Evolutionary conservation across 2,329 filamentous ascomycete genomes (phyloP), one percentile per base, ranked within the genome.

Genomic region (Penicillium occitanis): DNA sequence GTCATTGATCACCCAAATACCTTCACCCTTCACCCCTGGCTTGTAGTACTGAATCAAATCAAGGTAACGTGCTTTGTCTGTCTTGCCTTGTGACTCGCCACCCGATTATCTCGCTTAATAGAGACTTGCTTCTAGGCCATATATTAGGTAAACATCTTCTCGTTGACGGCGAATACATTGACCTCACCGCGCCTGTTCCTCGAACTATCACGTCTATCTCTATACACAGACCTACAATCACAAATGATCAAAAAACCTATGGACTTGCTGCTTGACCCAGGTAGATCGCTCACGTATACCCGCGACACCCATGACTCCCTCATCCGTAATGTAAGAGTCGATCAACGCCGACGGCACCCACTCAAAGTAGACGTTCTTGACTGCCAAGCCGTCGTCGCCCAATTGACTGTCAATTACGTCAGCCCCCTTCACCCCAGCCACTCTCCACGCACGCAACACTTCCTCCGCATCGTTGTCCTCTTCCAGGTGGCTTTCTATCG

Each of bases 281-380:
- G 70, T 67, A 0, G 84, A 84, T 63, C 77, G 76, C 33, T 72
- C 67, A 4, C 68, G 70, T 25, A 87, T 81, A n/a, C 80, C 77
- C 22, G 76, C 68, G 7, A 72, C 67, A 2, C 70, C 75, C 75
- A 76, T 80, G 33, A 81, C 70, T 0, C 86, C 86, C 5, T 83
- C 75, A 63, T 89, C 86, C 2, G 83, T 86, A 37, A 87, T 74
- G 70, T 87, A 88, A 0, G 75, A 74, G 70, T 88, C 81, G 5
- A 89, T 77, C 50, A 87, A 71, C 8, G 71, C 66, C 0, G 81
- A 72, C 1, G 84, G 80, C 50, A 88, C 79, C 86, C 86, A 88
- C 76, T 89, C 87, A 59, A 88, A 88, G 67, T 86, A 87, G n/a
- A 84, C 71, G 70, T 84, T 79, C 64, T 75, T 76, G 37, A 83